Evolutionary conservation across 202 grass and related monocot genomes (phyloP), one percentile per base, ranked within the genome.

Genomic region (Carex sylvatica): DNA sequence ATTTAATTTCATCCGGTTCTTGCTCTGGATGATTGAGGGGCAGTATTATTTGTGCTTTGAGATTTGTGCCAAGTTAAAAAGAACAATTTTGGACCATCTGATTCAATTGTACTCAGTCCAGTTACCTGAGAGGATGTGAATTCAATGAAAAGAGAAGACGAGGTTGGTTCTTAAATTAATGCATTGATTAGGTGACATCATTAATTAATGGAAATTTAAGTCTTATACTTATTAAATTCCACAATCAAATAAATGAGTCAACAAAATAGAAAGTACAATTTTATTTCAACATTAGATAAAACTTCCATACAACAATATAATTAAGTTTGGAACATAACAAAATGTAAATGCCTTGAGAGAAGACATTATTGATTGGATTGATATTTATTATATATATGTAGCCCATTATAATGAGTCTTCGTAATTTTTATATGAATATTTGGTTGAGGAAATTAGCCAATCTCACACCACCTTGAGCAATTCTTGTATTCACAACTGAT

Each of bases 381-480:
- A 35, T 66, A 5, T 66, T 66, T 62, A 11, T n/a, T n/a, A 12
- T 62, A n/a, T 62, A 62, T 66, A 7, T 66, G 10, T 36, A 1
- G 33, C 63, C 7, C 13, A 35, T 16, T 66, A 18, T 36, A 5
- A 35, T 6, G 11, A 35, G 3, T 8, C 6, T 35, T 66, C 13
- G 18, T 36, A 35, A 18, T 8, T 18, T 18, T 66, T n/a, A 66
- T 2, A 66, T 30, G 5, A 36, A 67, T 36, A 67, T 67, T 67
- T 67, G 64, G 30, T 67, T 67, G 15, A 68, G 65, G 12, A 68
- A 68, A n/a, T n/a, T n/a, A n/a, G n/a, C n/a, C n/a, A n/a, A n/a
- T n/a, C n/a, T n/a, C n/a, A n/a, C n/a, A n/a, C n/a, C n/a, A n/a
- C n/a, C n/a, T n/a, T n/a, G n/a, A n/a, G n/a, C n/a, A n/a, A n/a